Evolutionary conservation across 2,329 filamentous ascomycete genomes (phyloP).

Genomic region (Paracoccidioides lutzii): DNA sequence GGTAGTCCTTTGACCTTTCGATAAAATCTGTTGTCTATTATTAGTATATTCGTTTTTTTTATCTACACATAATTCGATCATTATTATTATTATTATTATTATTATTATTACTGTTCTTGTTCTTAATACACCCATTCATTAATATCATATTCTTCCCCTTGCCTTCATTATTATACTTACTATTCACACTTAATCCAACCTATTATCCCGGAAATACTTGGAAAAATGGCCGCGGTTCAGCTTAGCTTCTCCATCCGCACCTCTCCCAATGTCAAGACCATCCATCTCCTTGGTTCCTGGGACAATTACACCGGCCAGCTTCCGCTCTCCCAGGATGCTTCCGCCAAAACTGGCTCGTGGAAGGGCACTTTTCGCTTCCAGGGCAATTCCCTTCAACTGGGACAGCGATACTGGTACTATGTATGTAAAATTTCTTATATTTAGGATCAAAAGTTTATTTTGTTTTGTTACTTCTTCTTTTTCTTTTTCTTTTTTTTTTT

Average conservation of each 20-base stretch:
- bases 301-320: conserved; percentile 93
- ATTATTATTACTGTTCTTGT: neutral
- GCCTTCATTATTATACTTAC: neutral
- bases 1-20: conserved; percentile 1
- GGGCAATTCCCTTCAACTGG: conserved; percentile 69
- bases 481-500: neutral
- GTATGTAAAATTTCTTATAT: conserved; percentile 22
- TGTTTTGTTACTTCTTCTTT: neutral
- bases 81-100: neutral
- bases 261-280: conserved; percentile 91
- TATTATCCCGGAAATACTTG: conserved; percentile 8
- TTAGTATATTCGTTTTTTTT: neutral
- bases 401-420: conserved; percentile 99
- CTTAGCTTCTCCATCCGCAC: conserved; percentile 93
- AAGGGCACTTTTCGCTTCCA: conserved; percentile 95
- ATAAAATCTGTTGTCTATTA: neutral
- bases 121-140: neutral
- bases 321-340: conserved; percentile 76
- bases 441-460: neutral
- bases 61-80: neutral
- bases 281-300: conserved; percentile 95
- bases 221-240: conserved; percentile 76
- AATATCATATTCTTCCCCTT: neutral
- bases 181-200: conserved; percentile 1
- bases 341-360: conserved; percentile 82